Evolutionary conservation across 371 early-diverging fungal genomes (phyloP).

Genomic region (Mortierella sp.): DNA sequence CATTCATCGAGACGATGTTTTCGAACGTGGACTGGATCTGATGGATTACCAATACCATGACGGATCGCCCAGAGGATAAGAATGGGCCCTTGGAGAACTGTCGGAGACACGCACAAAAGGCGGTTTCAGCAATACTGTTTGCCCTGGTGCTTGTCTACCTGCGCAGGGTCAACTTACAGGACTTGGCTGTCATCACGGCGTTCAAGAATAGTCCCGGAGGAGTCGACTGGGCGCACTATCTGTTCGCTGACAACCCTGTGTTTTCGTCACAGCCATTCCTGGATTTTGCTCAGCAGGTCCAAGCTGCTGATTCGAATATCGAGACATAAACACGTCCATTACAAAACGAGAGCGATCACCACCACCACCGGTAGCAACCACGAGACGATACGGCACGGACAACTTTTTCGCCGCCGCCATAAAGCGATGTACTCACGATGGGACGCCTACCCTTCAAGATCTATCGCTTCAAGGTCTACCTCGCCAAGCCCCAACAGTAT

Average conservation of each 20-base stretch:
- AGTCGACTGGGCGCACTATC: neutral
- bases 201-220: neutral
- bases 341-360: no score
- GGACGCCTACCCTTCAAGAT: no score
- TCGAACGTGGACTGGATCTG: neutral
- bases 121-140: neutral
- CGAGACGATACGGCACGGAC: no score
- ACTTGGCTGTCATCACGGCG: neutral
- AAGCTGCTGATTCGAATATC: neutral
- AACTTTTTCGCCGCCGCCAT: no score
- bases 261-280: neutral
- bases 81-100: neutral
- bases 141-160: neutral
- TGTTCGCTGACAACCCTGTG: neutral
- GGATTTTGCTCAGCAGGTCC: neutral
- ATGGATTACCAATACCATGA: neutral
- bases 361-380: no score
- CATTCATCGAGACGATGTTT: neutral
- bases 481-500: no score
- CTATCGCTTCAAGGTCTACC: no score
- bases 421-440: no score
- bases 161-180: neutral
- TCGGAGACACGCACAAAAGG: neutral
- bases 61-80: neutral
- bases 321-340: neutral